These are phyloP conservation scores for Neurospora sublineolata DNA, from an alignment of 495 filamentous ascomycete genomes.

Conservation along the genomic window DNA sequence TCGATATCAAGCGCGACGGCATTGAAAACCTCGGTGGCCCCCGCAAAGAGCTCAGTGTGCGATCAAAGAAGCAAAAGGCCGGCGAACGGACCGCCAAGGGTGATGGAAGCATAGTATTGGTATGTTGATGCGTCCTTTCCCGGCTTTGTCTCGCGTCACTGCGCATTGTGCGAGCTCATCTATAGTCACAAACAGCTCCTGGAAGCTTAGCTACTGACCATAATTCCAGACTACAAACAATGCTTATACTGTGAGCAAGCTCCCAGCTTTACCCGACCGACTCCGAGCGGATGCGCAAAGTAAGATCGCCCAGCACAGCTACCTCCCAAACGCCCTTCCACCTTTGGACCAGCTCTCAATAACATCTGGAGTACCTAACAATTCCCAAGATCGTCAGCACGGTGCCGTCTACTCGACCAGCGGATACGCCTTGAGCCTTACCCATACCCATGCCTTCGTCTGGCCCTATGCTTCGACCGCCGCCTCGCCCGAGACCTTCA, in stretches of 20 bases:
- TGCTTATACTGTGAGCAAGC: slow-evolving; percentile 73
- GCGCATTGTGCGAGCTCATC: not conserved
- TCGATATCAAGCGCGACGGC: slow-evolving; percentile 32
- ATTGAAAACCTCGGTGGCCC: slow-evolving; percentile 27
- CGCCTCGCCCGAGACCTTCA: slow-evolving; percentile 56
- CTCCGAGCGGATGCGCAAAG: slow-evolving; percentile 51
- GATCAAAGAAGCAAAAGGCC: slow-evolving; percentile 46
- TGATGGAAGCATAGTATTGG: slow-evolving; percentile 53
- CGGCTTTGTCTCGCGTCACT: not conserved
- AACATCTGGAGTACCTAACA: slow-evolving; percentile 8
- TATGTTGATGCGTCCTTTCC: slow-evolving; percentile 26
- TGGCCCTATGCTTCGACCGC: slow-evolving; percentile 73
- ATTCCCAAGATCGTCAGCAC: slow-evolving; percentile 38
- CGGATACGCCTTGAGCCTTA: slow-evolving; percentile 68
- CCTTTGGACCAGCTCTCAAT: not conserved
- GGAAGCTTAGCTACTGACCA: slow-evolving; percentile 12
- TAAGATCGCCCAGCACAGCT: slow-evolving; percentile 24
- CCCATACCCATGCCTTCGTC: slow-evolving; percentile 65
- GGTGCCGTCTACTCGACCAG: slow-evolving; percentile 53
- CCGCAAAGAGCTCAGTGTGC: slow-evolving; percentile 47
- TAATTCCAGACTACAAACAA: slow-evolving; percentile 64
- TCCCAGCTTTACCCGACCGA: slow-evolving; percentile 67
- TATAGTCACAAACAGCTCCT: not conserved
- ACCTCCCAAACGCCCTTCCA: not conserved
- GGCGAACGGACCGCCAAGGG: slow-evolving; percentile 43